A percentile compares a stretch with the other conserved stretches of the same genome.
phyloP scores from a whole-genome alignment of 148 eudicot species.

The Silene uniflora region DNA sequence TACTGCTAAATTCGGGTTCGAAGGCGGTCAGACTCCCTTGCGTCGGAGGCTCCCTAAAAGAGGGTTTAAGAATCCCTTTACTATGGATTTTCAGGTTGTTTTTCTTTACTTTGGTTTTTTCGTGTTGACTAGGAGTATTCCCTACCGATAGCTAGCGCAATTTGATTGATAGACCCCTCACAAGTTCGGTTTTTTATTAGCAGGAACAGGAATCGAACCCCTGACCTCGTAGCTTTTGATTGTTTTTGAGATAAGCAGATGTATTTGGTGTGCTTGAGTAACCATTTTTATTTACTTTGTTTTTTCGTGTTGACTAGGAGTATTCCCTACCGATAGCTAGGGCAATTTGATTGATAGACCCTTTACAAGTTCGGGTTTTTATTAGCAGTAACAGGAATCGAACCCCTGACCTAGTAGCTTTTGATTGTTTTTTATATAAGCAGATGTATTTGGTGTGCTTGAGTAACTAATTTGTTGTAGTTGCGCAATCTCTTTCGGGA shows the following conservation, averaged over 20 bases:
- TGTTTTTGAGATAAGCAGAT: slow-evolving; percentile 1
- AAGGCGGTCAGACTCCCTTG: slow-evolving; percentile 92
- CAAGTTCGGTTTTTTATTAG: not conserved
- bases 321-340: too few relatives aligned
- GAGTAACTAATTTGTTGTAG: not conserved
- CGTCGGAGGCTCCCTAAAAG: slow-evolving; percentile 76
- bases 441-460: not conserved
- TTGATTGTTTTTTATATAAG: not conserved
- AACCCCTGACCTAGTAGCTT: too few relatives aligned
- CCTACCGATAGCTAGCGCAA: too few relatives aligned
- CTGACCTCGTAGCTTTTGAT: too few relatives aligned
- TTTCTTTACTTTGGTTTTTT: not conserved
- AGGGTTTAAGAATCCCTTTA: slow-evolving; percentile 83
- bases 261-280: not conserved
- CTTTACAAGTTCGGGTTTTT: not conserved
- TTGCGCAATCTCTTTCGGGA: too few relatives aligned
- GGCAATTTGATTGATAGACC: too few relatives aligned
- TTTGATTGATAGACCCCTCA: too few relatives aligned
- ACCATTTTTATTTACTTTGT: not conserved
- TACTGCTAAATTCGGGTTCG: slow-evolving; percentile 78
- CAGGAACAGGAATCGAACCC: too few relatives aligned
- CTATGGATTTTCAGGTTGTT: slow-evolving; percentile 76
- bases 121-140: too few relatives aligned
- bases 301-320: too few relatives aligned
- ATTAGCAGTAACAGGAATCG: too few relatives aligned